Conservation (phyloP, 2,329 filamentous ascomycete species). For the Myrmaecium sp. region DNA sequence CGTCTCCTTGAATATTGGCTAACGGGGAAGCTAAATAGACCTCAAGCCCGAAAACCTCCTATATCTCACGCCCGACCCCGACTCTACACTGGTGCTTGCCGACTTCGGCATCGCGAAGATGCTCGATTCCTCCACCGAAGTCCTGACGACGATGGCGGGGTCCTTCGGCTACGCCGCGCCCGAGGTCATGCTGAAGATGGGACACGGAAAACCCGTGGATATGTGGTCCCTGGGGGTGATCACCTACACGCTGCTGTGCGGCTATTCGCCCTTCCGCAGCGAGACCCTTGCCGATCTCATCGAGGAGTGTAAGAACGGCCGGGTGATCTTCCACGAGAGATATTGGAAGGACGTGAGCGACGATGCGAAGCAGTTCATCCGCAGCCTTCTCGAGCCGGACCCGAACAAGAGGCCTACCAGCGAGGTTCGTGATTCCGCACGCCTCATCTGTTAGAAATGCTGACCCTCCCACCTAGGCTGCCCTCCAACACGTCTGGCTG, state of each 20-base stretch:
- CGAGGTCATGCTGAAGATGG: slow-evolving; percentile 95
- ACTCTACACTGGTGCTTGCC: slow-evolving; percentile 80
- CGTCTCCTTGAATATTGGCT: background rate
- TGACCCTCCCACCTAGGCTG: slow-evolving; percentile 38
- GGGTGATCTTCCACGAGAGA: slow-evolving; percentile 86
- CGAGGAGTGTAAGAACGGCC: slow-evolving; percentile 72
- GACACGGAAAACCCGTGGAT: slow-evolving; percentile 94
- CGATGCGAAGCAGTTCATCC: slow-evolving; percentile 91
- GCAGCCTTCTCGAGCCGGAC: slow-evolving; percentile 59
- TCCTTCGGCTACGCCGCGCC: slow-evolving; percentile 96
- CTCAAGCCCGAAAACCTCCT: slow-evolving; percentile 96
- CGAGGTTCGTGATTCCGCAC: slow-evolving; percentile 35
- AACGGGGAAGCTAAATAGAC: slow-evolving; percentile 38
- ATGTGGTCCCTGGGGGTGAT: slow-evolving; percentile 99
- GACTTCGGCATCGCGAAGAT: slow-evolving; percentile 99
- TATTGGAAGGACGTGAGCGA: slow-evolving; percentile 97
- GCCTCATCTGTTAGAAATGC: slow-evolving; percentile 1
- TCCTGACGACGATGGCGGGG: slow-evolving; percentile 94
- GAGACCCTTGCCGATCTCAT: slow-evolving; percentile 88
- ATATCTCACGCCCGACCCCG: slow-evolving; percentile 60
- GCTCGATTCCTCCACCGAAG: slow-evolving; percentile 76
- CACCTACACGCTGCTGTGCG: slow-evolving; percentile 93
- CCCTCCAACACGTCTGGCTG: slow-evolving; percentile 73
- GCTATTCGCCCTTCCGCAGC: slow-evolving; percentile 93
- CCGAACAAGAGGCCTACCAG: slow-evolving; percentile 64